These are phyloP conservation scores for Mediolabrus comicus DNA, from an alignment of 108 stramenopile species.

Conservation along the genomic window DNA sequence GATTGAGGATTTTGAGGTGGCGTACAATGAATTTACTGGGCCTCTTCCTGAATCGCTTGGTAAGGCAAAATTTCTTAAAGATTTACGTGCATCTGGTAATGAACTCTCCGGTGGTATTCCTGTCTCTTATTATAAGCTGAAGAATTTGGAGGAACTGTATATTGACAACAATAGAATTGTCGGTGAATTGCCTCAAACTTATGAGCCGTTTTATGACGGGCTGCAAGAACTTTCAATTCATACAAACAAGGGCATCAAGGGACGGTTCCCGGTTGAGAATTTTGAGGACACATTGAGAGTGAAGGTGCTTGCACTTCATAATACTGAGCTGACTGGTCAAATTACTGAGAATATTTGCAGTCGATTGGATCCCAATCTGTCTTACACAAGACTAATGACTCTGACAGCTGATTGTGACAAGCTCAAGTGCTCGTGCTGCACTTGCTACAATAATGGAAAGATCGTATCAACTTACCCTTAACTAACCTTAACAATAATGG, in stretches of 20 bases:
- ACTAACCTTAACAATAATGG: no score
- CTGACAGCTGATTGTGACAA: conserved; percentile 29
- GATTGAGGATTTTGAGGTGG: conserved; percentile 27
- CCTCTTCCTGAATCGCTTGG: conserved; percentile 30
- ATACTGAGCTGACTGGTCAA: conserved; percentile 21
- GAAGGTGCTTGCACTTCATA: conserved; percentile 19
- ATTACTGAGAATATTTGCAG: conserved; percentile 25
- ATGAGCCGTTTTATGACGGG: conserved; percentile 31
- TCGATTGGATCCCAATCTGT: conserved; percentile 25
- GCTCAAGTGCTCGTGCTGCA: conserved; percentile 23
- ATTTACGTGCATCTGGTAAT: conserved; percentile 35
- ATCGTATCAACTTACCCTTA: neutral
- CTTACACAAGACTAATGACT: conserved; percentile 16
- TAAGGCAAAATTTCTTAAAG: conserved; percentile 25
- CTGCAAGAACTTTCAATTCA: conserved; percentile 23
- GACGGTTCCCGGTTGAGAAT: conserved; percentile 19
- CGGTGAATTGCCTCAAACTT: conserved; percentile 31
- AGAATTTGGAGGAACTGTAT: conserved; percentile 32
- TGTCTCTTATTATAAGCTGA: conserved; percentile 25
- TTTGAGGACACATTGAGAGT: conserved; percentile 17
- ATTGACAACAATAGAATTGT: conserved; percentile 25
- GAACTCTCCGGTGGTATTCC: conserved; percentile 44
- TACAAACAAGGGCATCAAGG: conserved; percentile 15
- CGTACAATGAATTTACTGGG: conserved; percentile 41
- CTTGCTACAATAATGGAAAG: conserved; percentile 7